Conservation (phyloP, 2,329 filamentous ascomycete genomes). For the Diplodia intermedia region DNA sequence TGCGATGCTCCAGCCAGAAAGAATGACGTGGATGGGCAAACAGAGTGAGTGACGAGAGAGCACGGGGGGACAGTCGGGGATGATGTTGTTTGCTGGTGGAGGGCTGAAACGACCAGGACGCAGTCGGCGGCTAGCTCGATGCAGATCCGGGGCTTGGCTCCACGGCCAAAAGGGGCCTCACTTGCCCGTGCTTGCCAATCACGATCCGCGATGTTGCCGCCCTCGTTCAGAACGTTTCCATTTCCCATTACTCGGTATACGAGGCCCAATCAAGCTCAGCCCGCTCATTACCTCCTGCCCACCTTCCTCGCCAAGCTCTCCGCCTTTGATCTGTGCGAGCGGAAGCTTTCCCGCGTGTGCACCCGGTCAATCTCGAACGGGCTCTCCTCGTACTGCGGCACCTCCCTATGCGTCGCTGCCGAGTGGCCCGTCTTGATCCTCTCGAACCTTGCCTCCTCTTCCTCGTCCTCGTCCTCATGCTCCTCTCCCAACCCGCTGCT, state of each 20-base stretch:
- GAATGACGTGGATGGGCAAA: conserved; percentile 19
- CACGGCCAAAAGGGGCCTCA: conserved; percentile 3
- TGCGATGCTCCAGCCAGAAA: conserved; percentile 20
- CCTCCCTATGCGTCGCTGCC: conserved; percentile 36
- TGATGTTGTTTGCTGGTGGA: conserved; percentile 11
- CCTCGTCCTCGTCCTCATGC: conserved; percentile 36
- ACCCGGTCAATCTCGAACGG: conserved; percentile 59
- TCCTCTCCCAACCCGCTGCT: conserved; percentile 1
- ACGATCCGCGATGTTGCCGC: conserved; percentile 1
- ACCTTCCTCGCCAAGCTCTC: conserved; percentile 31
- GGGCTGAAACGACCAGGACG: conserved; percentile 13
- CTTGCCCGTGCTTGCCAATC: too few species aligned
- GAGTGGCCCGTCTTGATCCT: conserved; percentile 50
- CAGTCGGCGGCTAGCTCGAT: conserved; percentile 13
- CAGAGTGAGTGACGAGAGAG: conserved; percentile 2
- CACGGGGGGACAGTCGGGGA: background rate
- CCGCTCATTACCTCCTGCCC: conserved; percentile 31
- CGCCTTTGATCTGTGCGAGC: conserved; percentile 21
- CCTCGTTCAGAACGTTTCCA: background rate
- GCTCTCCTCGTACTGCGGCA: conserved; percentile 48
- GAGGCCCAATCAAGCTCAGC: background rate
- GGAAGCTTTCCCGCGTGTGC: conserved; percentile 56
- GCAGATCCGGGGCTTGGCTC: conserved; percentile 23
- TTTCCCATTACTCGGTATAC: conserved; percentile 17
- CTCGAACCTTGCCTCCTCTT: conserved; percentile 44